These are phyloP conservation scores for Venturia nashicola DNA, from an alignment of 2,329 filamentous ascomycete species.

Conservation along the genomic window DNA sequence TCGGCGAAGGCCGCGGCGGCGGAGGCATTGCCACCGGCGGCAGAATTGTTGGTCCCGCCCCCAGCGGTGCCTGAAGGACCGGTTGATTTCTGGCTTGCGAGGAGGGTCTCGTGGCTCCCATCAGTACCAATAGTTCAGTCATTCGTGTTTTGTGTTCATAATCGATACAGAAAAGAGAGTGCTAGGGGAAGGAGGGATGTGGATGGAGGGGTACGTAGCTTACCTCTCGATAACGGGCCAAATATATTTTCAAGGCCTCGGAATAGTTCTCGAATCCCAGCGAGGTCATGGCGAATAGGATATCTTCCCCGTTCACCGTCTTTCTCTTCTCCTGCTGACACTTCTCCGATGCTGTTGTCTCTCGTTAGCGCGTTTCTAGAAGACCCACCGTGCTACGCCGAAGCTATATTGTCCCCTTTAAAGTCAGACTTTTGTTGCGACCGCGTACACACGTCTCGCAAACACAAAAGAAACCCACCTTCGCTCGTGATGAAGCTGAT, in stretches of 20 bases:
- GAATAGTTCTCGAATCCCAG: conserved; percentile 98
- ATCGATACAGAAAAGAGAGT: conserved; percentile 13
- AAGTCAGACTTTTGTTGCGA: neutral
- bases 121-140: conserved; percentile 39
- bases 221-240: conserved; percentile 96
- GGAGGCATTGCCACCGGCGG: conserved; percentile 17
- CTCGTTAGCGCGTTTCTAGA: conserved; percentile 1
- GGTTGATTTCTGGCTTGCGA: conserved; percentile 51
- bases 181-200: conserved; percentile 10
- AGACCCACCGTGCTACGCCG: conserved; percentile 1
- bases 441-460: conserved; percentile 3
- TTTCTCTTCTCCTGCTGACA: conserved; percentile 99
- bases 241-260: conserved; percentile 94
- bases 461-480: conserved; percentile 46
- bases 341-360: conserved; percentile 74
- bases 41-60: conserved; percentile 15
- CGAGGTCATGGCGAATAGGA: conserved; percentile 97
- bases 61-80: conserved; percentile 13
- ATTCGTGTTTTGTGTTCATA: conserved; percentile 23
- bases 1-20: conserved; percentile 18
- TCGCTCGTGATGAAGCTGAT: conserved; percentile 99
- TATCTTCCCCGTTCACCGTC: conserved; percentile 97
- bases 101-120: conserved; percentile 58
- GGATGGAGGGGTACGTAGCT: conserved; percentile 32
- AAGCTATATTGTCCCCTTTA: neutral